Evolutionary conservation across 2,329 filamentous ascomycete genomes (phyloP), one percentile per base, ranked within the genome.

Genomic region (Ophiosphaerella korrae): DNA sequence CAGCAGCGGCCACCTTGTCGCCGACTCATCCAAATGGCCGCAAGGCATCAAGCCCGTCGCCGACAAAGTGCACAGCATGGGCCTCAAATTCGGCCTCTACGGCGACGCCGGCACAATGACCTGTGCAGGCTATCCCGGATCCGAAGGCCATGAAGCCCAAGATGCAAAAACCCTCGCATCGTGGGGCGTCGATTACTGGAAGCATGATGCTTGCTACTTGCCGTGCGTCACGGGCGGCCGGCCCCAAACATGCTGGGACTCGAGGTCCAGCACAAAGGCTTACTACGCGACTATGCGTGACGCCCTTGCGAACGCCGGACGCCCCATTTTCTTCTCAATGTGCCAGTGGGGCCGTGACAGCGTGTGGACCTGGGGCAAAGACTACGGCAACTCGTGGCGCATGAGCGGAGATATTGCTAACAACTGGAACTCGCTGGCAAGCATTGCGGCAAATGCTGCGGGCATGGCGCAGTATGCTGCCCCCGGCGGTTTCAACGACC

Each of bases 61-160:
- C 1, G 70, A 80, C 18, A 55, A 60, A 37, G 53, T 69, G 5
- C 65, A 69, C 39, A 31, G 45, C 36, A 55, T 58, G 54, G 84
- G 83, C 2, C 62, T 88, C 37, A 88, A 87, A 63, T 72, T 87
- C 7, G 85, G 85, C 1, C 85, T 88, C 48, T 88, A 88, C 62
- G 80, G 80, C 57, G 80, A 79, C 64, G 81, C 81, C 0, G 81
- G 81, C 36, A 74, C 64, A 9, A 56, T 62, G 50, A 84, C 82
- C 2, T 86, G 84, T 59, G 84, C 52, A 82, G 61, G 58, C 40
- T 70, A 61, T 55, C 58, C 58, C n/a, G 65, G 64, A 3, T 68
- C 66, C 3, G 53, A 66, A 5, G 64, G 64, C n/a, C 58, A 62
- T 32, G 66, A 67, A 21, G 43, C 52, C n/a, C 53, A 66, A 13